Base-by-base conservation (phyloP, 2,329 filamentous ascomycete species). In the Penicillium psychrosexuale region DNA sequence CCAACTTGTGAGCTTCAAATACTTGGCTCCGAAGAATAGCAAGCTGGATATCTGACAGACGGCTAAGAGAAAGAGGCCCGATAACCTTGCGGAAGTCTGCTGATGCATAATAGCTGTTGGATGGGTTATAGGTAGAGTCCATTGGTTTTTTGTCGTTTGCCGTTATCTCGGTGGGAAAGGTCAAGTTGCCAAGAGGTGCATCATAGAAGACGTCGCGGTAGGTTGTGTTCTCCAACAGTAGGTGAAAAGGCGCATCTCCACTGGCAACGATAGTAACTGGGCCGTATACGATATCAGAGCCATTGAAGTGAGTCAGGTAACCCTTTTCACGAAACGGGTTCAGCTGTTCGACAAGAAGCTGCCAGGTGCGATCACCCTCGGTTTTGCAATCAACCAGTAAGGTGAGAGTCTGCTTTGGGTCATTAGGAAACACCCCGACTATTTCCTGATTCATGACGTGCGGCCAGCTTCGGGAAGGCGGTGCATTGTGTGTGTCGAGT, bases 331-430 rank as follows among this genome's bases (percentile, higher is more conserved):
- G 73, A 1, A 81, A 66, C 0, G 74, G 68, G 12, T 66, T 57
- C 37, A 81, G 70, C 6, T 79, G 74, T 3, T 65, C 55, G 0
- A 63, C 49, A 12, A 74, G 62, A 31, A 61, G 34, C 12, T 66
- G 56, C 66, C 67, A 72, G 7, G 64, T 60, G 2, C 48, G 43
- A 4, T 64, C 65, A 1, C 80, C 81, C 27, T 78, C 68, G 2
- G 80, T 84, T 71, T 91, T 91, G 66, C 91, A 74, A 68, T 91
- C 88, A 30, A 91, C 78, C 5, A 91, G 77, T 4, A 91, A 77
- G 5, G 82, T 77, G 0, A 89, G 70, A 0, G 82, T 78, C 63
- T 84, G 82, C 1, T 66, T 64, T 0, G 82, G 80, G 57, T 80
- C 72, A 8, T 72, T 72, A 61, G 81, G 75, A 62, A 84, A 87